Conservation (phyloP, 495 filamentous ascomycete genomes). For the Thermochaetoides thermophila region DNA sequence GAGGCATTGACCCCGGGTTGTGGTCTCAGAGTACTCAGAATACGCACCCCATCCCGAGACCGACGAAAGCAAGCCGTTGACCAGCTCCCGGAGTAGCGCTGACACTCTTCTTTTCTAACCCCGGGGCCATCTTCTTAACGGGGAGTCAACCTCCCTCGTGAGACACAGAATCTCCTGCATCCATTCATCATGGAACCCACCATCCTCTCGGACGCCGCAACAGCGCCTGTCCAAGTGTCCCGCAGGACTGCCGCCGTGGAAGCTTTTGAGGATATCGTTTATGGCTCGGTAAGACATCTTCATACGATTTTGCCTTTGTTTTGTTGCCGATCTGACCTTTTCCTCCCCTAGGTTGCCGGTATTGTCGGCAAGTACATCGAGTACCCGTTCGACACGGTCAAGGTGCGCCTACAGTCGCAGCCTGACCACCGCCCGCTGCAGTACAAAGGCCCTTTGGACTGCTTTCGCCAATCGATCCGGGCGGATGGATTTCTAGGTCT, state of each 20-base stretch:
- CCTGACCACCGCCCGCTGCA: conserved; percentile 66
- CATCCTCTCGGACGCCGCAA: conserved; percentile 4
- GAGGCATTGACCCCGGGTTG: too few relatives aligned
- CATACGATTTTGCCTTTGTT: too few relatives aligned
- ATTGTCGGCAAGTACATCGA: conserved; percentile 91
- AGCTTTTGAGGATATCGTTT: conserved; percentile 65
- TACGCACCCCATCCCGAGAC: too few relatives aligned
- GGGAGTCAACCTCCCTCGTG: background rate
- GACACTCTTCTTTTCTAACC: too few relatives aligned
- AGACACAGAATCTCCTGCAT: too few relatives aligned
- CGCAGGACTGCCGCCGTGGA: conserved; percentile 39
- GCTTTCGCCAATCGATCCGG: conserved; percentile 71
- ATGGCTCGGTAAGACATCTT: conserved; percentile 78
- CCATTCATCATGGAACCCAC: conserved; percentile 6
- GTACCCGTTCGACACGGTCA: conserved; percentile 97
- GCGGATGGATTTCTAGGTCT: conserved; percentile 64
- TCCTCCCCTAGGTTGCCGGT: conserved; percentile 57
- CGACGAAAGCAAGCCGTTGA: too few relatives aligned
- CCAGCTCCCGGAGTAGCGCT: too few relatives aligned
- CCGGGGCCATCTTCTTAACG: background rate
- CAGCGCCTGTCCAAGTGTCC: conserved; percentile 6
- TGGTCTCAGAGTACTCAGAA: too few relatives aligned
- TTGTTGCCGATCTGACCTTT: too few relatives aligned
- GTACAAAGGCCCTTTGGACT: conserved; percentile 82
- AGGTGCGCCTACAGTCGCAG: conserved; percentile 70